phyloP scores from a whole-genome alignment of 129 eudicot species.

The Escallonia herrerae region DNA sequence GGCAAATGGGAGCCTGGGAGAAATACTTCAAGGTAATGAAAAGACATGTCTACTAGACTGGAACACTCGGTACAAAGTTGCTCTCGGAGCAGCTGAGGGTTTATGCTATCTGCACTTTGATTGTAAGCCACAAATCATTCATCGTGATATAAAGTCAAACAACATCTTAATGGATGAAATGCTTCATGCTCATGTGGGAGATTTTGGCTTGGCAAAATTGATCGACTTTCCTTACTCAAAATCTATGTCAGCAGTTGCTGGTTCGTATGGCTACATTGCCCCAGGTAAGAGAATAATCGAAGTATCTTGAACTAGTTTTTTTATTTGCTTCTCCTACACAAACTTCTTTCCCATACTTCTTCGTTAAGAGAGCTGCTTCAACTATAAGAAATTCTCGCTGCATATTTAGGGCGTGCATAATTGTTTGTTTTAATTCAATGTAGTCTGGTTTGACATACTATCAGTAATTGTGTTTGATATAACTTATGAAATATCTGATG shows the following conservation, averaged over 20 bases:
- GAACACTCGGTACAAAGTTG: slow-evolving; percentile 59
- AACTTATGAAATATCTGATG: not conserved
- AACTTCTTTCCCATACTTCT: not conserved
- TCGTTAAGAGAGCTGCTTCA: no score
- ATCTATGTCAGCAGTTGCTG: slow-evolving; percentile 94
- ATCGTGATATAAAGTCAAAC: slow-evolving; percentile 88
- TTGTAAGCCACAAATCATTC: slow-evolving; percentile 83
- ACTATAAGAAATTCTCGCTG: no score
- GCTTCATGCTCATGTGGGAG: slow-evolving; percentile 80
- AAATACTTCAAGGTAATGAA: slow-evolving; percentile 56
- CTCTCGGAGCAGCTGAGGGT: slow-evolving; percentile 94
- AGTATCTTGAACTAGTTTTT: not conserved
- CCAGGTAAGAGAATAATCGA: slow-evolving; percentile 52
- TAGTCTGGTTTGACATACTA: not conserved
- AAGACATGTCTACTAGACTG: slow-evolving; percentile 48
- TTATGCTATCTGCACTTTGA: slow-evolving; percentile 78
- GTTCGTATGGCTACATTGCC: slow-evolving; percentile 95
- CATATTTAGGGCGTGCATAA: no score
- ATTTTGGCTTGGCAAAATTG: slow-evolving; percentile 93
- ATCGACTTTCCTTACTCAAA: slow-evolving; percentile 66
- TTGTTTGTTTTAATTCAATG: not conserved
- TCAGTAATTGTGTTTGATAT: not conserved
- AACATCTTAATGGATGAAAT: slow-evolving; percentile 73
- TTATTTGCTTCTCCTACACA: not conserved
- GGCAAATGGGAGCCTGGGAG: slow-evolving; percentile 91